phyloP scores from a whole-genome alignment of 2,329 filamentous ascomycete species.

The Pseudogymnoascus sp. region DNA sequence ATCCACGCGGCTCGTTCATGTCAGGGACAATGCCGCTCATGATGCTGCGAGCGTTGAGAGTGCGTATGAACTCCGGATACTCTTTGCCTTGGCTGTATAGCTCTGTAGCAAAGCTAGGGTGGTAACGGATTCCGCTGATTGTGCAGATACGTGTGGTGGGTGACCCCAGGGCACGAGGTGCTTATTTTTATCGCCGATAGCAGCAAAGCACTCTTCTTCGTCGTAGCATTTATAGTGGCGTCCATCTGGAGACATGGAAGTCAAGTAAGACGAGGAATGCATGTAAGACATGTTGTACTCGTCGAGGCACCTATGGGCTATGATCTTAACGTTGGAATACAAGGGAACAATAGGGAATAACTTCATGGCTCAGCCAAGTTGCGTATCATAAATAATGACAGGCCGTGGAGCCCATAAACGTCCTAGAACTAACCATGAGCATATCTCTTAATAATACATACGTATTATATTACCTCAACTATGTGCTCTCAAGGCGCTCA shows the following conservation, averaged over 20 bases:
- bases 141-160: neutral
- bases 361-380: too few relatives aligned
- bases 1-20: constrained; percentile 17
- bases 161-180: neutral
- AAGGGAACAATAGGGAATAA: too few relatives aligned
- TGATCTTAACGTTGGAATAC: too few relatives aligned
- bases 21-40: constrained; percentile 30
- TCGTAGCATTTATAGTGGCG: too few relatives aligned
- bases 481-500: too few relatives aligned
- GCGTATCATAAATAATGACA: too few relatives aligned
- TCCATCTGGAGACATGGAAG: too few relatives aligned
- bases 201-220: constrained; percentile 14
- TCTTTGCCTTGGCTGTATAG: neutral
- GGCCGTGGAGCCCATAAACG: neutral
- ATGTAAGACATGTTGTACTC: too few relatives aligned
- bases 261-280: too few relatives aligned
- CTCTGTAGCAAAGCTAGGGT: neutral
- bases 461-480: neutral
- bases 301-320: too few relatives aligned
- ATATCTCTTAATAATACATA: neutral
- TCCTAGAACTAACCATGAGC: neutral
- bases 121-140: neutral
- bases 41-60: constrained; percentile 28
- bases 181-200: neutral
- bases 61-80: constrained; percentile 10